Conservation (phyloP, 2,329 filamentous ascomycete species). For the Aspergillus sp. region DNA sequence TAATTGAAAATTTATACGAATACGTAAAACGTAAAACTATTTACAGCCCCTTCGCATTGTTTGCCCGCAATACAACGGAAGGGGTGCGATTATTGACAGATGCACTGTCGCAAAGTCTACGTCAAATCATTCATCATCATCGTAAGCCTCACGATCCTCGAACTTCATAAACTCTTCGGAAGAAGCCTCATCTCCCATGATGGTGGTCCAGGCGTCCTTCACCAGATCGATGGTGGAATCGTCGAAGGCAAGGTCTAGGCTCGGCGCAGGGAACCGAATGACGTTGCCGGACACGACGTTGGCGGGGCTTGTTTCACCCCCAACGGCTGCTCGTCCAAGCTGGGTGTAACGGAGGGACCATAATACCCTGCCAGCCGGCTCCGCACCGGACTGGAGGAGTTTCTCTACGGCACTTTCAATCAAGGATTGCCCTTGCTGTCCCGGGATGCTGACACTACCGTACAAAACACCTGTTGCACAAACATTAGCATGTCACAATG, state of each 20-base stretch:
- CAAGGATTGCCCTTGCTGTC: conserved; percentile 40
- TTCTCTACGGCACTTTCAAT: conserved; percentile 36
- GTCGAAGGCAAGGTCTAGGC: conserved; percentile 70
- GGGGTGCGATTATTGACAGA: background rate
- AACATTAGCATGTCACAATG: conserved; percentile 35
- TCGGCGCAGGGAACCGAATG: conserved; percentile 58
- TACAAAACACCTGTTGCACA: conserved; percentile 57
- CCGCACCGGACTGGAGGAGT: conserved; percentile 41
- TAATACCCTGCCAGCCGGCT: conserved; percentile 39
- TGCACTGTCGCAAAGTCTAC: background rate
- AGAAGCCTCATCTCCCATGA: conserved; percentile 54
- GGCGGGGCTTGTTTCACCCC: conserved; percentile 8
- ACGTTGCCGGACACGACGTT: conserved; percentile 42
- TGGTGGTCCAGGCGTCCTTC: conserved; percentile 66
- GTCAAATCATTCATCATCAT: conserved; percentile 47
- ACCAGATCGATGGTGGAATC: conserved; percentile 69
- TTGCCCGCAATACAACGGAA: conserved; percentile 6
- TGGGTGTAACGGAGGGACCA: conserved; percentile 58
- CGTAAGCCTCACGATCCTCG: conserved; percentile 66
- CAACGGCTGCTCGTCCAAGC: conserved; percentile 25
- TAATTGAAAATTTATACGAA: background rate
- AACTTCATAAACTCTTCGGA: conserved; percentile 72
- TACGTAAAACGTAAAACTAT: background rate
- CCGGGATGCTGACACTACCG: conserved; percentile 46
- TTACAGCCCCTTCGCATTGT: background rate